phyloP scores from a whole-genome alignment of 139 green algal genomes.

The Penium margaritaceum region DNA sequence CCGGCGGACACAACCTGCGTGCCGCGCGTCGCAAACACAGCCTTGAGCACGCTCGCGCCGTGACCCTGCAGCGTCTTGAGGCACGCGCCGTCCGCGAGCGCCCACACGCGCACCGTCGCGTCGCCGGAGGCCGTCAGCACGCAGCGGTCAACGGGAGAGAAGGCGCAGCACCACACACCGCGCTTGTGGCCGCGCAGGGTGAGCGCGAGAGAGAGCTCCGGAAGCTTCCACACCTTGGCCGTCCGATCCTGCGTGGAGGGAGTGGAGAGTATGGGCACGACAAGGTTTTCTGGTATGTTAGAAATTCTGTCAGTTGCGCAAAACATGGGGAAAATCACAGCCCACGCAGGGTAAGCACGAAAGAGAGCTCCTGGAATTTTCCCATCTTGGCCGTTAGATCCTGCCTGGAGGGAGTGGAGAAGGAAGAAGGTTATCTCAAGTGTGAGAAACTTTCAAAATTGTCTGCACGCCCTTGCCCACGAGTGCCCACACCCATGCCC shows the following conservation, averaged over 20 bases:
- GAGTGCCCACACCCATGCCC: too few relatives aligned
- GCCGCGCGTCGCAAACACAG: slow-evolving; percentile 67
- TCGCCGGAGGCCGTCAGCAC: slow-evolving; percentile 67
- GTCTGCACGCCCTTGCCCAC: too few relatives aligned
- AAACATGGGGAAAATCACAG: too few relatives aligned
- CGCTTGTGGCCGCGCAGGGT: slow-evolving; percentile 71
- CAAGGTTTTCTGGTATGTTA: too few relatives aligned
- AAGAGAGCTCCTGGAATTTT: too few relatives aligned
- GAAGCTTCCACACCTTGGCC: slow-evolving; percentile 75
- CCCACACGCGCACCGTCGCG: slow-evolving; percentile 82
- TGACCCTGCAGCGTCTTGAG: slow-evolving; percentile 89
- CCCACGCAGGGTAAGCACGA: too few relatives aligned
- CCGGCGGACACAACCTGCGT: slow-evolving; percentile 43
- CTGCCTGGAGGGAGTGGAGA: too few relatives aligned
- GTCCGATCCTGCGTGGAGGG: slow-evolving; percentile 79
- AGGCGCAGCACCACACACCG: slow-evolving; percentile 84
- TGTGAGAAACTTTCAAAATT: too few relatives aligned
- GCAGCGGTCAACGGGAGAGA: slow-evolving; percentile 72
- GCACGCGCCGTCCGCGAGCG: slow-evolving; percentile 68
- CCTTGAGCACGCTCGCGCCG: slow-evolving; percentile 70
- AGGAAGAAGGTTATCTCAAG: too few relatives aligned
- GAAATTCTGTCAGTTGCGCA: too few relatives aligned
- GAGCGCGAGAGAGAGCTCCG: slow-evolving; percentile 57
- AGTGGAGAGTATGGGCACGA: too few relatives aligned
- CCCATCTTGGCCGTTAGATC: too few relatives aligned